Base-by-base conservation (phyloP, 2,329 filamentous ascomycete genomes). In the Aquanectria penicillioides region DNA sequence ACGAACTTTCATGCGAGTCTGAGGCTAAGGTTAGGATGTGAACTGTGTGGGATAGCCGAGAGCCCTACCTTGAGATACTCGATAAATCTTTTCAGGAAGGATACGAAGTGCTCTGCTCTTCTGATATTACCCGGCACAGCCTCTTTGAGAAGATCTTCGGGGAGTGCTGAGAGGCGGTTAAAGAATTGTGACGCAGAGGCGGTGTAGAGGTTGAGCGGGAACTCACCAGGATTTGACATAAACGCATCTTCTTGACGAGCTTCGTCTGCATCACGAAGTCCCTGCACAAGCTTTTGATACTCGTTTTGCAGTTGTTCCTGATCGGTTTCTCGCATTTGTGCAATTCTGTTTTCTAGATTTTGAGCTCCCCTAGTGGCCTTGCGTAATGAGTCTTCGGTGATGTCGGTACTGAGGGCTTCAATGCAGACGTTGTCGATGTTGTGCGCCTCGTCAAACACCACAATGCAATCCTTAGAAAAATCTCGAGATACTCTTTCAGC, bases 361-460 rank as follows among this genome's bases (percentile, higher is more conserved):
- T 90, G 90, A 11, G 94, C 96, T 5, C 95, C 95, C 64, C 93
- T 86, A 2, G 93, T 94, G 17, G 95, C 95, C 77, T 93, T 97
- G 18, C 94, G 87, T 50, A 99, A 76, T 0, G 94, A 97, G 67
- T 98, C 95, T 73, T 99, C 94, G 0, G 94, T 98, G 56, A 99
- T 86, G 70, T 99, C 95, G 36, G 97, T 98, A 72, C 95, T 99
- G 11, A 98, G 80, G 2, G 95, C 94, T 73, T 99, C 95, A 66
- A 99, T 99, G 74, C 96, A 99, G 58, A 99, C 95, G 73, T 99
- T 99, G 83, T 99, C 95, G 68, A 99, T 99, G 72, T 99, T 99
- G 80, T 99, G 95, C 12, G 95, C 95, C 76, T 99, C 95, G 71
- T 99, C 95, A 65, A 99, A 99, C 3, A 99, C 95, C 17, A 99